Conservation (phyloP, 1,139 yeast species). For the Eremothecium coryli region DNA sequence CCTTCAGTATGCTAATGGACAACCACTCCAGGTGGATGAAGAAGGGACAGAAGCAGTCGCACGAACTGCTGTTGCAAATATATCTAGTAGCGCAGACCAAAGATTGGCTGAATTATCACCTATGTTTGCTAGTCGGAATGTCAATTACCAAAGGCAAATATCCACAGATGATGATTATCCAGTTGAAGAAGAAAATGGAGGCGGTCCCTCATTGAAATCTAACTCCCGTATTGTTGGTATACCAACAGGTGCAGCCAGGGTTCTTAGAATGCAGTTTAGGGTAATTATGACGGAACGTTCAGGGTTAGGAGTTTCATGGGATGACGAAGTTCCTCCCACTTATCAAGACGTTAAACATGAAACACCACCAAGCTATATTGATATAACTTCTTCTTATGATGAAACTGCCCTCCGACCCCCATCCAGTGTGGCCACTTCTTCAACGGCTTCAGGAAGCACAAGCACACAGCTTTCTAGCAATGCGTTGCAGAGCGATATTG, state of each 20-base stretch:
- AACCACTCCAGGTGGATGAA: constrained; percentile 19
- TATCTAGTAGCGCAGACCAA: constrained; percentile 27
- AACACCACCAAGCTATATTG: constrained; percentile 62
- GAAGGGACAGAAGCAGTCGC: constrained; percentile 9
- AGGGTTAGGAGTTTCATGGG: constrained; percentile 97
- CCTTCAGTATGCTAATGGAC: constrained; percentile 36
- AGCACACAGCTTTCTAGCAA: too few species aligned
- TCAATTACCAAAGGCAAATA: constrained; percentile 7
- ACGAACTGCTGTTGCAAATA: constrained; percentile 4
- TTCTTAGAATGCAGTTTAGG: constrained; percentile 87
- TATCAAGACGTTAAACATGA: constrained; percentile 74
- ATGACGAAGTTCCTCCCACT: constrained; percentile 96
- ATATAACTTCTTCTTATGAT: too few species aligned
- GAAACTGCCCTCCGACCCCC: too few species aligned
- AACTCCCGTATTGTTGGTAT: constrained; percentile 41
- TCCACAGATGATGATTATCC: not conserved
- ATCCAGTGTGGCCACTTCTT: too few species aligned
- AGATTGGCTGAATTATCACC: constrained; percentile 37
- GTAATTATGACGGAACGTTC: constrained; percentile 74
- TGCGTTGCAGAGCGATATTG: too few species aligned
- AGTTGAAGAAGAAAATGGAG: not conserved
- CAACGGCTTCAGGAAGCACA: too few species aligned
- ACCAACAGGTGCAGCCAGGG: constrained; percentile 93
- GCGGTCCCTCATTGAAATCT: not conserved
- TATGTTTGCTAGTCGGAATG: constrained; percentile 32